Base-by-base conservation (phyloP, 2,329 filamentous ascomycete genomes). In the Talaromyces sp. region DNA sequence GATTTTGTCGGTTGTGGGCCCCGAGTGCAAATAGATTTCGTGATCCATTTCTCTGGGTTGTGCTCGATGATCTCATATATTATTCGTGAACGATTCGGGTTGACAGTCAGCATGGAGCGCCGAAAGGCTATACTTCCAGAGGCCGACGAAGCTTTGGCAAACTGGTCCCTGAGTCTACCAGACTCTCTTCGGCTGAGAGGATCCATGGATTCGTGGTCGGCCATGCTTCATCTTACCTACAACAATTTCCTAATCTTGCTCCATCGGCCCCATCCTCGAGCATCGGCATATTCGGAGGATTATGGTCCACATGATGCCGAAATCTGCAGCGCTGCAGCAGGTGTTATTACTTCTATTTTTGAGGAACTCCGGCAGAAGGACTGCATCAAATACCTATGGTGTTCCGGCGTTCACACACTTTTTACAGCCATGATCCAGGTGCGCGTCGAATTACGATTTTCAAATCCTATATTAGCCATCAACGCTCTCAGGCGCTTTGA, bases 61-160 rank as follows among this genome's bases (percentile, higher is more conserved):
- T 85, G 83, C 66, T 77, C 82, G 22, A 82, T 85, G 70, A 81
- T 85, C 49, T 83, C 77, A 5, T 79, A 78, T 64, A 76, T 80
- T 27, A 73, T 80, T 61, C 75, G 78, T 19, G 78, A 79, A 66
- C 72, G 78, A 33, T 80, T 80, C 63, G 78, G 78, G 8, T 68
- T 80, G 22, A 73, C 75, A 35, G 76, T 79, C 52, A 78, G 71
- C 35, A 77, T 71, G 67, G 76, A 74, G 69, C 74, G 77, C 49
- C 76, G 78, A 52, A 80, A 79, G 68, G 77, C 76, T 10, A 77
- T 75, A 41, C 73, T 80, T 24, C 73, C 74, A 57, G 76, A 79
- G 67, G 78, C 78, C 8, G 78, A 80, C 63, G 76, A 76, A 65
- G 76, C 76, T 3, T 68, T 80, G 19, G 78, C 78, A 16, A 78